Base-by-base conservation (phyloP, 106 monocot genomes). In the Ottelia alismoides region DNA sequence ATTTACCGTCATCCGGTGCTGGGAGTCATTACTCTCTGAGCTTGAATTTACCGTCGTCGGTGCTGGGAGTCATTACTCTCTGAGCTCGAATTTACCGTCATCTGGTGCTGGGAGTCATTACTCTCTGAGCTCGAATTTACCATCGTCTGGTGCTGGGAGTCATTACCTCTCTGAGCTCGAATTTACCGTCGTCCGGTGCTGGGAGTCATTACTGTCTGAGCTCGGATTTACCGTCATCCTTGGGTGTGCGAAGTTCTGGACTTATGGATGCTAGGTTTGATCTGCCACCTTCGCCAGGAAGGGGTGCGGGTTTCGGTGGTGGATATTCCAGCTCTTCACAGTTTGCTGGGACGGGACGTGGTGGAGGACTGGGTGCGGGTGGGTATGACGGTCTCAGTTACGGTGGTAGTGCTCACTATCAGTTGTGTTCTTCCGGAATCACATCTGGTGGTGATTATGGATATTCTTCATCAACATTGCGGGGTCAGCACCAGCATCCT, bases 391-490 rank as follows among this genome's bases (percentile, higher is more conserved):
- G 67, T n/a, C 29, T 70, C 30, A 68, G 69, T 25, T 50, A 58
- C 45, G 80, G 71, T 5, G 65, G n/a, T n/a, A n/a, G 74, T 21
- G 66, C 74, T 2, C 54, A 58, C 17, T 80, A 66, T 47, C 70
- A 70, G 5, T 30, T 67, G 67, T 65, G 61, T 17, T 65, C 69
- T 1, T 30, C 14, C 53, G 72, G 72, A 21, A n/a, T 72, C 58
- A 64, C 76, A 25, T 61, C 71, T 30, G 81, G 72, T 16, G 65
- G 52, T 24, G 47, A 65, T 11, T 76, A 76, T 55, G 53, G 71
- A 11, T 26, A 71, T 54, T 54, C 71, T 47, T 59, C 65, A 4
- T 45, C 69, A 25, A 67, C 65, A 20, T 75, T 35, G 35, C 59
- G 47, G 46, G 28, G 46, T 47, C 59, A 60, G 59, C 45, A 47